Evolutionary conservation across 352 stramenopile species (phyloP).

Genomic region (Phytophthora kernoviae): DNA sequence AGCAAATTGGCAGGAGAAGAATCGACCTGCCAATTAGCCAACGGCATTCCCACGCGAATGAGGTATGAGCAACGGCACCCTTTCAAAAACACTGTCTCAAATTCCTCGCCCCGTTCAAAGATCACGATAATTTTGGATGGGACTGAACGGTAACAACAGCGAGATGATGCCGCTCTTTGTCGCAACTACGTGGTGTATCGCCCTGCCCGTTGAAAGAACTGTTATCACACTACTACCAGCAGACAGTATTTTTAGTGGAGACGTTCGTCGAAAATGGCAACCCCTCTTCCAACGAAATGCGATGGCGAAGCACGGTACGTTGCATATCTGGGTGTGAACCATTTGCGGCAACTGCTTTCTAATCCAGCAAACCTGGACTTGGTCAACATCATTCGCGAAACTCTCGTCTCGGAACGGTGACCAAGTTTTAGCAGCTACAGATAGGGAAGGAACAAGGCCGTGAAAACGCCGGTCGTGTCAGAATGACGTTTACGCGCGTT

Average conservation of each 20-base stretch:
- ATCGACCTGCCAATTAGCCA: no score
- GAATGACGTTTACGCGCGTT: conserved; percentile 23
- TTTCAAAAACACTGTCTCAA: not conserved
- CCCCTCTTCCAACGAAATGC: conserved; percentile 34
- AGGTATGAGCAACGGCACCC: not conserved
- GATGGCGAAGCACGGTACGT: conserved; percentile 24
- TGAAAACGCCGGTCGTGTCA: not conserved
- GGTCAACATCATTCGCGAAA: conserved; percentile 32
- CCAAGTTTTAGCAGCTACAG: conserved; percentile 20
- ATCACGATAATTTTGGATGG: conserved; percentile 17
- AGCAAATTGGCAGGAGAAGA: not conserved
- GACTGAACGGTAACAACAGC: conserved; percentile 20
- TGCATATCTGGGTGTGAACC: conserved; percentile 11
- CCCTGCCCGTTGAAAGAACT: conserved; percentile 8
- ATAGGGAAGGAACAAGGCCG: not conserved
- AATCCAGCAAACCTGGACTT: conserved; percentile 6
- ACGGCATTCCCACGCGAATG: not conserved
- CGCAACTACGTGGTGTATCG: conserved; percentile 11
- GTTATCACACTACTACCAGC: not conserved
- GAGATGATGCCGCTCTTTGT: conserved; percentile 10
- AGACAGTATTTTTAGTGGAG: conserved; percentile 32
- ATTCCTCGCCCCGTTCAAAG: not conserved
- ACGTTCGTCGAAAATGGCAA: conserved; percentile 30
- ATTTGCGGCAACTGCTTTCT: conserved; percentile 10
- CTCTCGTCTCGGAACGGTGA: conserved; percentile 18